These are phyloP conservation scores for Grosmannia clavigera DNA, from an alignment of 2,329 filamentous ascomycete species.

Conservation along the genomic window DNA sequence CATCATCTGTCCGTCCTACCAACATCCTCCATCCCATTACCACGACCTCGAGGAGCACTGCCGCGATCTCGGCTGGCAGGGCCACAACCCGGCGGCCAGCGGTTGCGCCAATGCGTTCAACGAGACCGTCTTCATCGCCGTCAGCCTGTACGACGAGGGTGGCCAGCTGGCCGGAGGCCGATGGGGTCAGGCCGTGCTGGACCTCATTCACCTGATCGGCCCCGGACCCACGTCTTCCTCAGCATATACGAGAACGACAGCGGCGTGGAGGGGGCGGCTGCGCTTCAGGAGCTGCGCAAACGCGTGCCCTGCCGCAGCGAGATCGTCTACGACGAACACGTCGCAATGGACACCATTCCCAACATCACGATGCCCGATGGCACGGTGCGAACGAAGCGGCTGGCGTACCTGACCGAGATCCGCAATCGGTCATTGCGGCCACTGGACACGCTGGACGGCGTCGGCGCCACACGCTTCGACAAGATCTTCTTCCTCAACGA, in stretches of 20 bases:
- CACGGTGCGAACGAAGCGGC: constrained; percentile 51
- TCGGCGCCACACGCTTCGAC: constrained; percentile 32
- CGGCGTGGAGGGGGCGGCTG: constrained; percentile 39
- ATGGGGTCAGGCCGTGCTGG: constrained; percentile 50
- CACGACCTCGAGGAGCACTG: constrained; percentile 20
- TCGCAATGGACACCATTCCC: constrained; percentile 43
- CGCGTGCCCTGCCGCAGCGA: constrained; percentile 30
- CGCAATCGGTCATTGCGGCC: constrained; percentile 58
- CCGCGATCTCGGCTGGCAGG: constrained; percentile 12
- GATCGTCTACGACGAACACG: constrained; percentile 47
- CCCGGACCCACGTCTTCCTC: constrained; percentile 54
- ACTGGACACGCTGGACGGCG: constrained; percentile 35
- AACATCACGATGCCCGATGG: constrained; percentile 51
- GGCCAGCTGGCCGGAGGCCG: constrained; percentile 47
- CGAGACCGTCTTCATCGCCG: constrained; percentile 62
- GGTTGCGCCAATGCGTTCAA: constrained; percentile 29
- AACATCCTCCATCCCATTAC: constrained; percentile 26
- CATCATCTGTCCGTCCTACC: constrained; percentile 31
- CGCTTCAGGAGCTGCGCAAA: constrained; percentile 40
- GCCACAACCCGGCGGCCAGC: constrained; percentile 6
- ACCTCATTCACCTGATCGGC: constrained; percentile 54
- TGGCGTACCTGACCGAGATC: constrained; percentile 62
- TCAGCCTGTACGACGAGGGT: constrained; percentile 54
- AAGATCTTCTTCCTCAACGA: constrained; percentile 58
- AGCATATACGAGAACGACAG: constrained; percentile 66